phyloP scores from a whole-genome alignment of 805 yeast species.

The Teunomyces lycoperdinae region DNA sequence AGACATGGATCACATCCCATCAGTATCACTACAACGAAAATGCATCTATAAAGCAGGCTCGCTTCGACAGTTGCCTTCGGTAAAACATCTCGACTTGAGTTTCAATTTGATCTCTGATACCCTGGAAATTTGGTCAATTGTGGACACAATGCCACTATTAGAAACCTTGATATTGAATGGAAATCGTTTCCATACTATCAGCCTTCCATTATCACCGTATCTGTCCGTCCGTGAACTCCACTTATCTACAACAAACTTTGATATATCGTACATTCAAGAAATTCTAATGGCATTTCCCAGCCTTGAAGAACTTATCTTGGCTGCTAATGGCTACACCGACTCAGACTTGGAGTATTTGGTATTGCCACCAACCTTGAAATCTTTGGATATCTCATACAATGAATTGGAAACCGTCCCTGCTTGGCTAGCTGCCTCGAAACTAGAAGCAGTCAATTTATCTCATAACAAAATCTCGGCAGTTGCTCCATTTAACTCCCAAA shows the following conservation, averaged over 20 bases:
- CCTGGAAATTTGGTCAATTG: constrained; percentile 34
- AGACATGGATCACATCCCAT: constrained; percentile 42
- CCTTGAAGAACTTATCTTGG: constrained; percentile 29
- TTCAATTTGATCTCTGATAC: constrained; percentile 52
- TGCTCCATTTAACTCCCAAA: background rate
- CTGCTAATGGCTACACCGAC: constrained; percentile 31
- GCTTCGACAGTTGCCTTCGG: constrained; percentile 17
- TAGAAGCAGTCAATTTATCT: constrained; percentile 27
- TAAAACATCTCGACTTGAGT: constrained; percentile 52
- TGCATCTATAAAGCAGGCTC: constrained; percentile 24
- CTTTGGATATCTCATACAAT: constrained; percentile 34
- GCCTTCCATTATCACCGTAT: background rate
- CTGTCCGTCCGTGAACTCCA: constrained; percentile 11
- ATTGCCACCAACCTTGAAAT: constrained; percentile 3
- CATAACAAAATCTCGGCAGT: constrained; percentile 29
- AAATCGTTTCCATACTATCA: constrained; percentile 34
- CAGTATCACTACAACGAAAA: constrained; percentile 49
- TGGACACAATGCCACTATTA: constrained; percentile 36
- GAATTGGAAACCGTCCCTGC: constrained; percentile 28
- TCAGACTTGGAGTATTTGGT: constrained; percentile 11
- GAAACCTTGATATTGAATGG: constrained; percentile 52
- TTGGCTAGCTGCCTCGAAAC: background rate
- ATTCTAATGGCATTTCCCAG: constrained; percentile 35
- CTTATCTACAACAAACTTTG: constrained; percentile 26
- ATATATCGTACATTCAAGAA: constrained; percentile 12